Evolutionary conservation across 148 eudicot genomes (phyloP).

Genomic region (Camellia lanceoleosa): DNA sequence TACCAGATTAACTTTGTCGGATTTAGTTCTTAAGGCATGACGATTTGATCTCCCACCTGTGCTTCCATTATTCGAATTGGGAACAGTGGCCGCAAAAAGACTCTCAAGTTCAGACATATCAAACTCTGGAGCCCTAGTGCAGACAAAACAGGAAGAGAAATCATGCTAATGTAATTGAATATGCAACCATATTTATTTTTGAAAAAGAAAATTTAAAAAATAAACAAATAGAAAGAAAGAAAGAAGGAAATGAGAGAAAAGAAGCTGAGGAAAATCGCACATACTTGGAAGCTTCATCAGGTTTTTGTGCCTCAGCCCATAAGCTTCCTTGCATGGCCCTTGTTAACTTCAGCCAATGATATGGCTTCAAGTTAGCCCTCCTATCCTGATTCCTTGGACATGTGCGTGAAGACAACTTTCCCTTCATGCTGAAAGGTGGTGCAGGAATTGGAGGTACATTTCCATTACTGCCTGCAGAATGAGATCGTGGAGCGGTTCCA

Average conservation of each 20-base stretch:
- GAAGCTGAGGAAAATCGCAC: background rate
- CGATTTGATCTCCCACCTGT: constrained; percentile 46
- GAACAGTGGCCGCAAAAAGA: constrained; percentile 71
- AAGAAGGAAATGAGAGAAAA: constrained; percentile 3
- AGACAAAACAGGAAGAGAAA: constrained; percentile 11
- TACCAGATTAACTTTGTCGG: constrained; percentile 88
- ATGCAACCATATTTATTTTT: background rate
- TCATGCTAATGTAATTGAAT: background rate
- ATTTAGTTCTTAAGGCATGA: constrained; percentile 54
- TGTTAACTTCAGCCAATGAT: constrained; percentile 85
- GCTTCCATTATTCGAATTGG: constrained; percentile 47
- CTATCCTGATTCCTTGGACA: constrained; percentile 41
- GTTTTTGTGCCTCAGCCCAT: constrained; percentile 89
- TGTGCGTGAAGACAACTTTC: constrained; percentile 37
- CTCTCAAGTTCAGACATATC: constrained; percentile 86
- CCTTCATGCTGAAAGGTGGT: constrained; percentile 46
- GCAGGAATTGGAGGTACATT: constrained; percentile 65
- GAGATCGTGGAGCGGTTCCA: constrained; percentile 29
- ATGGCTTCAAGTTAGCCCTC: constrained; percentile 66
- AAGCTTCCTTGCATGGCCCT: constrained; percentile 84
- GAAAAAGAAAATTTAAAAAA: background rate
- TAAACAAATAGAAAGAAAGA: background rate
- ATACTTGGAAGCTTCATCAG: constrained; percentile 79
- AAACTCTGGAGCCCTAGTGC: constrained; percentile 71
- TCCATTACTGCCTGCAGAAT: constrained; percentile 38